These are phyloP conservation scores for Scheffersomyces amazonensis DNA, from an alignment of 805 yeast species.

Conservation along the genomic window DNA sequence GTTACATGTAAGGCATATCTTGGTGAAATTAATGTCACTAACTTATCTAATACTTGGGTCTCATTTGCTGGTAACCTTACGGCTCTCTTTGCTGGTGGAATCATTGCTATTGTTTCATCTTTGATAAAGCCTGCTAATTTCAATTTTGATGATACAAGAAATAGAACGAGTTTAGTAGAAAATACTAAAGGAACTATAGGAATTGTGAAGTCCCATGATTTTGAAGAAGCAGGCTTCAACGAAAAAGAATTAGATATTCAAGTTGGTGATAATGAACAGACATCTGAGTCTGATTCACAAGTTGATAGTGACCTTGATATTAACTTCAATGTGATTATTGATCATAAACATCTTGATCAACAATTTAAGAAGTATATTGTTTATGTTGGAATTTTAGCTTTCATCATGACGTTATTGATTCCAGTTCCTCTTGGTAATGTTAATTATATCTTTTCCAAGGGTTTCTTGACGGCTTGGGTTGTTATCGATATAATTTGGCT, in stretches of 20 bases:
- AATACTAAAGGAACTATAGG: conserved; percentile 1
- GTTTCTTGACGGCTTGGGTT: conserved; percentile 28
- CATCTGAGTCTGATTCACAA: neutral
- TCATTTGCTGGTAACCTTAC: conserved; percentile 41
- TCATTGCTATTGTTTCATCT: conserved; percentile 26
- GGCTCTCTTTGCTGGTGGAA: conserved; percentile 35
- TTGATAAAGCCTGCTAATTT: conserved; percentile 38
- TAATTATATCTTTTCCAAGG: conserved; percentile 28
- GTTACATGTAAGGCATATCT: conserved; percentile 30
- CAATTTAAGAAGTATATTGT: conserved; percentile 28
- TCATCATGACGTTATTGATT: conserved; percentile 23
- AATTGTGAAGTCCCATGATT: neutral
- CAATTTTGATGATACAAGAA: conserved; percentile 31
- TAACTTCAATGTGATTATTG: conserved; percentile 20
- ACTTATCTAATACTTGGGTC: conserved; percentile 34
- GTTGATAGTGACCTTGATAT: conserved; percentile 11
- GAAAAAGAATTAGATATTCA: conserved; percentile 1
- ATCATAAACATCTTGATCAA: conserved; percentile 18
- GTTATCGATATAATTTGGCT: conserved; percentile 32
- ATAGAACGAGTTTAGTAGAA: conserved; percentile 21
- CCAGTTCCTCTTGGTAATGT: conserved; percentile 32
- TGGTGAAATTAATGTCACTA: conserved; percentile 33
- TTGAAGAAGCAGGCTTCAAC: neutral
- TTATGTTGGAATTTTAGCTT: conserved; percentile 16
- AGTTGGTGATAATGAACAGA: conserved; percentile 1